phyloP scores from a whole-genome alignment of 192 early-diverging fungal species.

The Mortierella alpina region DNA sequence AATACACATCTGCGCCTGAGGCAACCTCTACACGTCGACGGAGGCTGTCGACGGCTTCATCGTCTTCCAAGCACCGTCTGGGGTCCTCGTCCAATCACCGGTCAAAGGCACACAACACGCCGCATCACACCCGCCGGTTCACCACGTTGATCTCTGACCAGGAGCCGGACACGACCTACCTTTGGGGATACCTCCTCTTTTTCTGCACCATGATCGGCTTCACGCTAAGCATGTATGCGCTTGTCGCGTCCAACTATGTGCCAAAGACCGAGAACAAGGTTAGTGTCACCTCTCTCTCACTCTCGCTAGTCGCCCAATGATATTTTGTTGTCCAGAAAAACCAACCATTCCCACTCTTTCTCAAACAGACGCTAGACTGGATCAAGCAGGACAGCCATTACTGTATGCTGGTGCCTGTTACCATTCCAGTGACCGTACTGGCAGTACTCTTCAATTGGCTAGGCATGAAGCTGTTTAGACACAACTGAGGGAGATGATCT shows the following conservation, averaged over 20 bases:
- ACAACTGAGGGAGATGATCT: slow-evolving; percentile 65
- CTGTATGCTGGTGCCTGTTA: slow-evolving; percentile 83
- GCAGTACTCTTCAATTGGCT: slow-evolving; percentile 94
- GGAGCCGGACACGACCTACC: slow-evolving; percentile 74
- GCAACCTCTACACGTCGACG: slow-evolving; percentile 8
- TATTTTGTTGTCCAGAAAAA: not conserved
- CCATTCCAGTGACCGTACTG: slow-evolving; percentile 78
- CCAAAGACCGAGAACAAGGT: slow-evolving; percentile 74
- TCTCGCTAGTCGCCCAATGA: not conserved
- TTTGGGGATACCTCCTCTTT: slow-evolving; percentile 76
- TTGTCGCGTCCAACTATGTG: slow-evolving; percentile 75
- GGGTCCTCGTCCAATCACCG: slow-evolving; percentile 6
- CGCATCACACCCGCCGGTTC: slow-evolving; percentile 60
- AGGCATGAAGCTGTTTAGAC: slow-evolving; percentile 93
- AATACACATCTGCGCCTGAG: not conserved
- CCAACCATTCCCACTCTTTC: not conserved
- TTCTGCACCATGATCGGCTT: slow-evolving; percentile 69
- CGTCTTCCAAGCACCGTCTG: slow-evolving; percentile 25
- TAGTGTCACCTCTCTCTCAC: not conserved
- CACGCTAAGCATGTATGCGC: slow-evolving; percentile 70
- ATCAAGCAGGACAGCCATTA: slow-evolving; percentile 86
- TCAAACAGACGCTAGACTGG: slow-evolving; percentile 67
- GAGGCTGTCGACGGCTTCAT: slow-evolving; percentile 25
- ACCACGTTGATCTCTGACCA: slow-evolving; percentile 65
- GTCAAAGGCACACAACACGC: slow-evolving; percentile 41